Evolutionary conservation across 1,284 basidiomycete genomes (phyloP).

Genomic region (Malassezia sp.): DNA sequence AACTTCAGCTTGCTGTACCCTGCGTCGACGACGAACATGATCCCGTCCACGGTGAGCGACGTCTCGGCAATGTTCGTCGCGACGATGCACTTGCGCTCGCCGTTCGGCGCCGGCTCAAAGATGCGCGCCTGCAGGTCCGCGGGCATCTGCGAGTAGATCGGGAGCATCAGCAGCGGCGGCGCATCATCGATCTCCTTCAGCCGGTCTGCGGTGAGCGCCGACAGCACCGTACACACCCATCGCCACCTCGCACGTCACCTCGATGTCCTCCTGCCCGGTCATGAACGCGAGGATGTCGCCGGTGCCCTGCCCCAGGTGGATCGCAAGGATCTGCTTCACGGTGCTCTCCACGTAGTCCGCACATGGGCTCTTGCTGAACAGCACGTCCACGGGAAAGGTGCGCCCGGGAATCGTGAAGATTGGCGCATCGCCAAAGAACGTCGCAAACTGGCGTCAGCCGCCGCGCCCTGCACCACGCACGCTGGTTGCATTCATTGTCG

Average conservation of each 20-base stretch:
- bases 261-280: slow-evolving; percentile 99
- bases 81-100: slow-evolving; percentile 87
- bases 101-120: slow-evolving; percentile 86
- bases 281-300: slow-evolving; percentile 98
- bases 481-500: slow-evolving; percentile 98
- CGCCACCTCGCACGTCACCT: slow-evolving; percentile 49
- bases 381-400: slow-evolving; percentile 94
- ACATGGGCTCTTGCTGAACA: slow-evolving; percentile 90
- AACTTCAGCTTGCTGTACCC: slow-evolving; percentile 97
- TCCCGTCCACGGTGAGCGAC: slow-evolving; percentile 85
- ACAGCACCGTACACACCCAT: too few relatives aligned
- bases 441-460: too few relatives aligned
- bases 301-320: slow-evolving; percentile 81
- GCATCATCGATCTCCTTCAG: slow-evolving; percentile 82
- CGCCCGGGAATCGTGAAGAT: slow-evolving; percentile 94
- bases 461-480: too few relatives aligned
- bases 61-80: slow-evolving; percentile 99
- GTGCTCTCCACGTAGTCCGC: slow-evolving; percentile 97
- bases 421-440: slow-evolving; percentile 86
- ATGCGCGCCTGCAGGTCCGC: slow-evolving; percentile 97
- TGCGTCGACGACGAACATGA: slow-evolving; percentile 88
- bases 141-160: slow-evolving; percentile 99
- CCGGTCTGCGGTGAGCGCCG: too few relatives aligned
- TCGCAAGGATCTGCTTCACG: slow-evolving; percentile 92
- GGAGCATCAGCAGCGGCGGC: slow-evolving; percentile 70